Base-by-base conservation (phyloP, 192 early-diverging fungal species). In the Gonapodya prolifera region DNA sequence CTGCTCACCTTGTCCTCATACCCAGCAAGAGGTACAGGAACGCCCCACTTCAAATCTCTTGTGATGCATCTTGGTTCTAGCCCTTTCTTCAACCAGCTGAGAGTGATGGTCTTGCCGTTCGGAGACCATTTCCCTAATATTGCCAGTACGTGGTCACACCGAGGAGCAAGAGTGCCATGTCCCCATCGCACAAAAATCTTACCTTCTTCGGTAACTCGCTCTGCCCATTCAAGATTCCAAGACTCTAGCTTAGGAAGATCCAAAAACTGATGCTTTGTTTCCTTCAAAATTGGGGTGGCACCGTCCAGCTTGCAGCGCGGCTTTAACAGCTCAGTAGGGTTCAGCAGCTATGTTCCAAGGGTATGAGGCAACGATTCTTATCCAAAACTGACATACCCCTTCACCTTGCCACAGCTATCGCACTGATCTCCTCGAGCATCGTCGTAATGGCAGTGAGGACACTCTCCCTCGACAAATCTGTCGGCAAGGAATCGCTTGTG, bases 31-130 rank as follows among this genome's bases (percentile, higher is more conserved):
- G 98, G 98, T 13, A 99, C 96, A 33, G 92, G 91, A 35, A 94
- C 94, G 34, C 98, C 98, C 98, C 98, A 99, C 81, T 98, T 98
- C 80, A 99, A 84, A 79, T 99, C 98, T 74, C 98, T 92, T 35
- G 96, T 99, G 79, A 99, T 99, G 83, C 95, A 96, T 74, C 96
- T 91, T 69, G 93, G 91, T 78, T 85, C 89, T 69, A 99, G 87
- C 1, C 96, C 98, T 84, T 96, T 93, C 83, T 91, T 91, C 75
- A 99, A 87, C 98, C 98, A 99, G 35, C 89, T 86, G 78, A 90
- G 84, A 1, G 98, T 98, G 80, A 99, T 98, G 34, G 86, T 84
- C 70, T 91, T 86, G 36, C 91, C 90, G 84, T 99, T 99, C 28
- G 83, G 2, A 8, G 94, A 91, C 98, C 98, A 99, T 70, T 85